These are phyloP conservation scores for Scutellaria galericulata DNA, from an alignment of 257 asterid species.

Conservation along the genomic window DNA sequence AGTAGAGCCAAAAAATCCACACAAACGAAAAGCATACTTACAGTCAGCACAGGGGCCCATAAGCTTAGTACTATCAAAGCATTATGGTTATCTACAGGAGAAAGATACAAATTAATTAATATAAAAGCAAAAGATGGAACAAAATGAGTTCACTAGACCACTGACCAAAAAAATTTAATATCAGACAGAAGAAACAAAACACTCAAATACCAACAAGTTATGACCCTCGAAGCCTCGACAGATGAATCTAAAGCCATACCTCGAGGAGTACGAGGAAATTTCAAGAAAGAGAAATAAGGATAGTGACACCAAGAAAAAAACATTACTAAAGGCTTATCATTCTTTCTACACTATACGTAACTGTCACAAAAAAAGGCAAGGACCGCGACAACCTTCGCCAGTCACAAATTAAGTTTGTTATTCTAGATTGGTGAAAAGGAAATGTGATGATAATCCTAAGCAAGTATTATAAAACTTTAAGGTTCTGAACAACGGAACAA, in stretches of 20 bases:
- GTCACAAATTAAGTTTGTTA: constrained; percentile 21
- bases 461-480: constrained; percentile 5
- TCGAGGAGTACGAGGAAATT: constrained; percentile 2
- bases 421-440: constrained; percentile 18
- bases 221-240: not conserved
- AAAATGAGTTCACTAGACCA: no score
- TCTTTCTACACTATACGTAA: constrained; percentile 14
- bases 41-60: no score
- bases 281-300: not conserved
- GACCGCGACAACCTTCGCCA: not conserved
- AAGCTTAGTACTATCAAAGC: no score
- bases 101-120: no score
- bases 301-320: not conserved
- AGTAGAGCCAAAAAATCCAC: no score
- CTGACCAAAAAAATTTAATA: no score
- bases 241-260: constrained; percentile 20
- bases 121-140: no score
- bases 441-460: not conserved
- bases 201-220: not conserved
- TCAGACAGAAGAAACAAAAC: not conserved
- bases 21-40: no score
- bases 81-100: no score
- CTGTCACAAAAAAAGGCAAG: constrained; percentile 24
- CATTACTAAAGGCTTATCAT: constrained; percentile 1
- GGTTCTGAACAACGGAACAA: not conserved